Conservation (phyloP, 192 early-diverging fungal genomes). For the Bifiguratus adelaidae region DNA sequence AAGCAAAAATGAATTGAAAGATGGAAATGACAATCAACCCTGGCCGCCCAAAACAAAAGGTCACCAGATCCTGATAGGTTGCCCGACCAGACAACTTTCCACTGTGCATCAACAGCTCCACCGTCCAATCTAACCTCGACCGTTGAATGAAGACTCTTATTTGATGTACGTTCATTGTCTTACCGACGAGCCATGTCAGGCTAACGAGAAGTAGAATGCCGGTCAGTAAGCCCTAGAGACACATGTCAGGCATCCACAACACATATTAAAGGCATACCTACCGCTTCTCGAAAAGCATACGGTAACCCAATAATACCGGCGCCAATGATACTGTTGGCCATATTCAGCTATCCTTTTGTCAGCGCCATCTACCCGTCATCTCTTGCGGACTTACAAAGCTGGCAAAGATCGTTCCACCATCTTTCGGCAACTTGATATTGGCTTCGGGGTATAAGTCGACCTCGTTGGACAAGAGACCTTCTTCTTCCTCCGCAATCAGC, state of each 20-base stretch:
- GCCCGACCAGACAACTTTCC: slow-evolving; percentile 66
- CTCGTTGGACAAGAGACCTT: not conserved
- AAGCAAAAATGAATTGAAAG: slow-evolving; percentile 91
- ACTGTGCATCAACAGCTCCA: slow-evolving; percentile 59
- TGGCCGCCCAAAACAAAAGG: slow-evolving; percentile 68
- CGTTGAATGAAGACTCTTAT: not conserved
- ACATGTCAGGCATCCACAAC: not conserved
- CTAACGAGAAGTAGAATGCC: slow-evolving; percentile 37
- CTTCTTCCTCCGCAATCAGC: not conserved
- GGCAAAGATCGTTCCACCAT: slow-evolving; percentile 40
- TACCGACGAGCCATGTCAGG: slow-evolving; percentile 59
- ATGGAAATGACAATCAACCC: slow-evolving; percentile 72
- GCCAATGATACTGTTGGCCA: slow-evolving; percentile 91
- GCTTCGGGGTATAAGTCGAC: not conserved
- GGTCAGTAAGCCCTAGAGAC: slow-evolving; percentile 26
- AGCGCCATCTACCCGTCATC: not conserved
- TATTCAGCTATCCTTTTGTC: slow-evolving; percentile 44
- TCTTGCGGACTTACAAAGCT: slow-evolving; percentile 26
- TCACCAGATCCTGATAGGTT: slow-evolving; percentile 78
- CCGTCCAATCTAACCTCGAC: slow-evolving; percentile 56
- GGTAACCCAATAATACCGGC: slow-evolving; percentile 83
- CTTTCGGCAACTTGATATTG: slow-evolving; percentile 19
- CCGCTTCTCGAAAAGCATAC: slow-evolving; percentile 75
- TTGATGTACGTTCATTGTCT: not conserved
- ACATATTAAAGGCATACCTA: slow-evolving; percentile 3